These are phyloP conservation scores for Leishmania braziliensis DNA, from an alignment of 208 protist species.

Conservation along the genomic window DNA sequence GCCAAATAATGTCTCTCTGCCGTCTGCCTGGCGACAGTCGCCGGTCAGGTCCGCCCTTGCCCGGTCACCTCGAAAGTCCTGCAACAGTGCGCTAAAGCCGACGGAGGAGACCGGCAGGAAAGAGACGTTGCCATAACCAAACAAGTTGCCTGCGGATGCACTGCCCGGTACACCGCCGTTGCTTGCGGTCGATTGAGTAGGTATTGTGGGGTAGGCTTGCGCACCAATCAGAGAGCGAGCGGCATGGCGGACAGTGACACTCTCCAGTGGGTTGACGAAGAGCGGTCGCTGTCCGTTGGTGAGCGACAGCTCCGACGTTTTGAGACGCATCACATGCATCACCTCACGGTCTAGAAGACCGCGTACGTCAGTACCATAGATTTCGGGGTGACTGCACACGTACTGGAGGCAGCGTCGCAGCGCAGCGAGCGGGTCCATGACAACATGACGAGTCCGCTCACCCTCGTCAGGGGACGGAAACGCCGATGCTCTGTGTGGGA, in stretches of 20 bases:
- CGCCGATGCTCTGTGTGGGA: neutral
- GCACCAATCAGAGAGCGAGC: neutral
- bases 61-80: conserved; percentile 9
- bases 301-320: conserved; percentile 70
- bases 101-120: conserved; percentile 41
- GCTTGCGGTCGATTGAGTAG: neutral
- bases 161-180: neutral
- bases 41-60: neutral
- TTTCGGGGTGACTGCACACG: conserved; percentile 74
- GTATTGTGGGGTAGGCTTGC: conserved; percentile 6
- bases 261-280: conserved; percentile 14
- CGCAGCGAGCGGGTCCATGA: conserved; percentile 79
- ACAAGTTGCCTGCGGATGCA: conserved; percentile 15
- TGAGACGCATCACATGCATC: conserved; percentile 79
- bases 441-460: conserved; percentile 13
- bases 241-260: conserved; percentile 11
- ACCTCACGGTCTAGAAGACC: conserved; percentile 72
- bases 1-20: neutral
- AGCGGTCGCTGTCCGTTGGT: conserved; percentile 29
- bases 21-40: neutral
- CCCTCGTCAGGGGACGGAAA: neutral
- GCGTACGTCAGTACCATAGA: conserved; percentile 75
- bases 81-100: conserved; percentile 41
- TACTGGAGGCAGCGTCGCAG: conserved; percentile 79
- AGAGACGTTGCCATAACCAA: conserved; percentile 47